Evolutionary conservation across 1,139 yeast genomes (phyloP).

Genomic region (Candida smagusa): DNA sequence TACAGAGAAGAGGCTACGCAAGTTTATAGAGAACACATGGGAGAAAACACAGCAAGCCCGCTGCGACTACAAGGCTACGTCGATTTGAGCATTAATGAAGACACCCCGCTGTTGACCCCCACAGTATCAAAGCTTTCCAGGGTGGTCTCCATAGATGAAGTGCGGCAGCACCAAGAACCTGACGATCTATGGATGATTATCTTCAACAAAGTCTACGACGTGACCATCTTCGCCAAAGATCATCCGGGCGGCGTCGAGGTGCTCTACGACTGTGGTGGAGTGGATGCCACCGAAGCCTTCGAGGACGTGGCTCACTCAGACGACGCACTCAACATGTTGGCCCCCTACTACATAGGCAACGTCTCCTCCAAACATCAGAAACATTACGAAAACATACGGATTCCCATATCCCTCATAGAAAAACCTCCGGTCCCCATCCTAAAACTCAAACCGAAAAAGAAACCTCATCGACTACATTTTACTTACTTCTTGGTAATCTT

Average conservation of each 20-base stretch:
- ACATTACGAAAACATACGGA: slow-evolving; percentile 9
- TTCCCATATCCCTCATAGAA: slow-evolving; percentile 6
- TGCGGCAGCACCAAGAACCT: slow-evolving; percentile 42
- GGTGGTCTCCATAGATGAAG: slow-evolving; percentile 10
- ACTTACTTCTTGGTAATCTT: slow-evolving; percentile 19
- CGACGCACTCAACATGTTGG: slow-evolving; percentile 39
- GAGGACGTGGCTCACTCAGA: slow-evolving; percentile 51
- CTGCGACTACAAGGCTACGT: no score
- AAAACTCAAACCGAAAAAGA: slow-evolving; percentile 4
- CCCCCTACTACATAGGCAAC: slow-evolving; percentile 37
- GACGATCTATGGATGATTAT: slow-evolving; percentile 66
- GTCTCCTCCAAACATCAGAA: slow-evolving; percentile 20
- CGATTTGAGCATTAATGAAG: no score
- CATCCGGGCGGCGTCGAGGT: slow-evolving; percentile 78
- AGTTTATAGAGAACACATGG: no score
- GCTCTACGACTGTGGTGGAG: slow-evolving; percentile 65
- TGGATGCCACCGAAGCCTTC: slow-evolving; percentile 65
- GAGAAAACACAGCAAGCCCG: no score
- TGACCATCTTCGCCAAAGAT: slow-evolving; percentile 43
- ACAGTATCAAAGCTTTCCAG: no score
- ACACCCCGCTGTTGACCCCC: no score
- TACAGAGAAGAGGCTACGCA: no score
- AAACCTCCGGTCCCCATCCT: background rate
- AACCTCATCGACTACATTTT: slow-evolving; percentile 10
- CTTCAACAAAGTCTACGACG: slow-evolving; percentile 60